Base-by-base conservation (phyloP, 306 rosid genomes). In the Acacia acuminata region DNA sequence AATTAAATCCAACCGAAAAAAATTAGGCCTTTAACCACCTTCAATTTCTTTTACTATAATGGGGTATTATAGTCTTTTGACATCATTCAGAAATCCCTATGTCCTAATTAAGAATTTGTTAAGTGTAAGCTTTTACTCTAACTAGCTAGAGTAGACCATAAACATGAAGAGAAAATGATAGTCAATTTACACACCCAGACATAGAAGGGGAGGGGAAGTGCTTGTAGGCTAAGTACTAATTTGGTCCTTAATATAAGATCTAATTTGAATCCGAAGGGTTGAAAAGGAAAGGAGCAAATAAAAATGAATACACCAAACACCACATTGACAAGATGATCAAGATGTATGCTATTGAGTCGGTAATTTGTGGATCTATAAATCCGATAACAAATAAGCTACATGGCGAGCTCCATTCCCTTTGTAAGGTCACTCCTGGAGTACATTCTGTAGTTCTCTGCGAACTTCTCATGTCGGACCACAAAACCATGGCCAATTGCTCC, bases 401-500 rank as follows among this genome's bases (percentile, higher is more conserved):
- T 58, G 85, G 85, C 47, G 43, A 96, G 94, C 85, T 96, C 99
- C 65, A 96, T 77, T 75, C 94, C 98, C 88, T 96, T 96, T 51
- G 83, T 90, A 69, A 96, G 94, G 91, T 96, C 98, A 79, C 98
- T 96, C 89, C 97, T 90, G 77, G 99, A 96, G 91, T 94, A 94
- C 96, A 94, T 20, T 86, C 99, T 90, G 80, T 96, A 96, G 79
- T 96, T 96, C 87, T 96, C 99, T 0, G 93, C 98, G 73, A 89
- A 96, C 89, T 88, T 96, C 88, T 94, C 99, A 66, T 96, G 99
- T 69, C 92, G 87, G 56, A 96, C 99, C 12, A 96, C 99, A 85
- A 96, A 96, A 65, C 99, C 99, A 88, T 98, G 98, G 43, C 99
- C 98, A 9, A n/a, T n/a, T n/a, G n/a, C 91, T 83, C 99, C 99